Conservation (phyloP, 73 alveolate genomes). For the Symbiodinium natans region DNA sequence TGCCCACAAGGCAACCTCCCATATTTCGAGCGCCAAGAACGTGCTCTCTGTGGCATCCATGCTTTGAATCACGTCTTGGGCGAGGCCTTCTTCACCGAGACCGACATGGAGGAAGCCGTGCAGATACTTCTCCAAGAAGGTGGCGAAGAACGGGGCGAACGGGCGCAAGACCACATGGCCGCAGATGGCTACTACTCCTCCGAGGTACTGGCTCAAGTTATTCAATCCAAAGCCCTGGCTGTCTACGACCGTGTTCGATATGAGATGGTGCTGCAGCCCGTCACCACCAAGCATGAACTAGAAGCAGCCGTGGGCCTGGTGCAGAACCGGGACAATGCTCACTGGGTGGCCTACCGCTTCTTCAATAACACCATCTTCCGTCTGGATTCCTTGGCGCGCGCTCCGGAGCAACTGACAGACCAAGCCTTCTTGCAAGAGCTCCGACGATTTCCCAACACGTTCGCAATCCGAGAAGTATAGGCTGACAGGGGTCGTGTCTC, state of each 20-base stretch:
- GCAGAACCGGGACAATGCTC: conserved; percentile 20
- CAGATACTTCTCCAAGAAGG: neutral
- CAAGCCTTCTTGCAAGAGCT: neutral
- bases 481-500: too few relatives aligned
- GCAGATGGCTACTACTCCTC: neutral
- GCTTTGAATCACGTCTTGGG: conserved; percentile 40
- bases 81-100: neutral
- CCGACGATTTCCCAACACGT: too few relatives aligned
- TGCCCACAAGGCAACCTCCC: too few relatives aligned
- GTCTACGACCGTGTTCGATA: too few relatives aligned
- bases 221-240: neutral
- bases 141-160: neutral
- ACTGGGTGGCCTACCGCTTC: conserved; percentile 21
- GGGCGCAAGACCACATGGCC: neutral
- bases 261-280: too few relatives aligned
- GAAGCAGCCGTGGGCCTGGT: neutral
- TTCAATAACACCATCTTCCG: too few relatives aligned
- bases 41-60: conserved; percentile 15
- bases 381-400: neutral
- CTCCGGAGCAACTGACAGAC: neutral
- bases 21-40: neutral
- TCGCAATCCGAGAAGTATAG: too few relatives aligned
- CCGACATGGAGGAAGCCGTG: neutral
- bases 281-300: too few relatives aligned
- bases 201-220: neutral